Percentiles rank a stretch among this genome's conserved stretches.
phyloP scores from a whole-genome alignment of 2,329 filamentous ascomycete species.

The Aspergillus ochraceus region DNA sequence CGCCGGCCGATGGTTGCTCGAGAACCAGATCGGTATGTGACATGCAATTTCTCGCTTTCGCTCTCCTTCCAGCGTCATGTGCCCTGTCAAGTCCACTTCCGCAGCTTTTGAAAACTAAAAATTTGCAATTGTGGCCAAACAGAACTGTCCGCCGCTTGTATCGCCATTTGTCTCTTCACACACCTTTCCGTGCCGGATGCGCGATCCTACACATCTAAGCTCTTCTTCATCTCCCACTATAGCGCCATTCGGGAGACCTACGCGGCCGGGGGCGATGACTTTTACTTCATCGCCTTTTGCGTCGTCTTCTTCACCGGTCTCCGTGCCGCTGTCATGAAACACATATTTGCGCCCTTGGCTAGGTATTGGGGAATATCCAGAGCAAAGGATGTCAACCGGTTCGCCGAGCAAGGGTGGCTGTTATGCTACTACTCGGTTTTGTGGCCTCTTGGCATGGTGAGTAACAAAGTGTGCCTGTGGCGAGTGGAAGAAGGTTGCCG shows the following conservation, averaged over 20 bases:
- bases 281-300: slow-evolving; percentile 64
- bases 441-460: slow-evolving; percentile 75
- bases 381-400: slow-evolving; percentile 69
- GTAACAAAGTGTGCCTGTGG: slow-evolving; percentile 23
- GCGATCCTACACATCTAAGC: not conserved
- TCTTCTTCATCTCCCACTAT: not conserved
- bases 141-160: not conserved
- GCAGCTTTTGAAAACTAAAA: too few species aligned
- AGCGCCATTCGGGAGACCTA: not conserved
- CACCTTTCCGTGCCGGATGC: not conserved
- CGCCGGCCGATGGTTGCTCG: not conserved
- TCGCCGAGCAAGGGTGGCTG: slow-evolving; percentile 87
- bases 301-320: slow-evolving; percentile 78
- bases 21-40: not conserved
- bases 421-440: slow-evolving; percentile 73
- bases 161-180: not conserved
- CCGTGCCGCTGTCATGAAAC: slow-evolving; percentile 65
- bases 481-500: not conserved
- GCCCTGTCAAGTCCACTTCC: too few species aligned
- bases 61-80: not conserved
- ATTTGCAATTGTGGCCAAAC: not conserved
- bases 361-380: slow-evolving; percentile 63
- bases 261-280: not conserved
- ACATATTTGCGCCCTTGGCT: slow-evolving; percentile 73
- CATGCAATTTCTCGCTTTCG: not conserved